These are phyloP conservation scores for Serendipita vermifera DNA, from an alignment of 768 basidiomycete species.

Conservation along the genomic window DNA sequence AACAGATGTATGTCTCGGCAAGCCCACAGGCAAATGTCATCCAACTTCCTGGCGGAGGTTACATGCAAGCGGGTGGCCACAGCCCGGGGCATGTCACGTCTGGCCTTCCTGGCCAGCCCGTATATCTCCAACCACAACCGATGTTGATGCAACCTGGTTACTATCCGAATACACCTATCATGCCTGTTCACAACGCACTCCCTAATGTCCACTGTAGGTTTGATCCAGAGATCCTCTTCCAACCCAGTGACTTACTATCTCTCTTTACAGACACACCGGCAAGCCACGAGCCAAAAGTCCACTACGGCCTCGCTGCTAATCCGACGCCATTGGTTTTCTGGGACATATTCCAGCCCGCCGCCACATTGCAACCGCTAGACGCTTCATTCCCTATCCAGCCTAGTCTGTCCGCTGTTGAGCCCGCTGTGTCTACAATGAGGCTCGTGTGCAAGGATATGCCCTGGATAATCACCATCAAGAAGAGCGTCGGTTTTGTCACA, in stretches of 20 bases:
- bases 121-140: no score
- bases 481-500: conserved; percentile 5
- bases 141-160: not conserved
- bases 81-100: not conserved
- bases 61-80: no score
- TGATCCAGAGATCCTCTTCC: not conserved
- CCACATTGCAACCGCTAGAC: not conserved
- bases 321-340: not conserved
- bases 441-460: conserved; percentile 6
- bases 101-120: not conserved
- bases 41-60: not conserved
- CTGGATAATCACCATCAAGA: conserved; percentile 8
- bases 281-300: not conserved
- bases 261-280: not conserved
- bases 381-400: not conserved
- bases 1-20: not conserved
- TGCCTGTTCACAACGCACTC: not conserved
- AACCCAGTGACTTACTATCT: not conserved
- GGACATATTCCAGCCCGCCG: not conserved
- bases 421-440: not conserved
- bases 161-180: not conserved
- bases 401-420: not conserved
- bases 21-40: not conserved
- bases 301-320: conserved; percentile 3
- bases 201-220: conserved; percentile 2